Evolutionary conservation across 768 basidiomycete species (phyloP), one percentile per base, ranked within the genome.

Genomic region (Mycena vulgaris): DNA sequence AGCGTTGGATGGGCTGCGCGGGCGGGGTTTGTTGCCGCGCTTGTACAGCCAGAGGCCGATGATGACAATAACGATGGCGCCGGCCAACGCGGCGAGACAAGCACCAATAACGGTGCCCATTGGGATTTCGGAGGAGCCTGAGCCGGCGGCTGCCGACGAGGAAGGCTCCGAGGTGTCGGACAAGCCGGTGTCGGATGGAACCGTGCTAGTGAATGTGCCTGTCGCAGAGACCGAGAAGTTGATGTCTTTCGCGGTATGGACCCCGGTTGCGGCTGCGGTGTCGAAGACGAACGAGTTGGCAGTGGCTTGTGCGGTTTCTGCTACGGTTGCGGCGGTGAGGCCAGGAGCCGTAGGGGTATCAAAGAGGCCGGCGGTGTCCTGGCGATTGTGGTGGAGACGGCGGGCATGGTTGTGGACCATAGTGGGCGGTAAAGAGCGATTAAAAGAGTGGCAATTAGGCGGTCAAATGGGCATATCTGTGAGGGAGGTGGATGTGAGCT

Each of bases 21-120:
- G 80, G 72, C 79, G 83, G 11, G 83, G 83, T 58, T 77, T 80
- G 25, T 82, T 79, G 62, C 86, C 87, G 25, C 89, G 87, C 55
- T 81, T 84, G 78, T 89, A 90, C 65, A 89, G 84, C 82, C 86
- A 88, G 48, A 91, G 64, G 47, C 80, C 87, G 60, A 91, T 79
- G 13, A 89, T 72, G 47, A 88, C 83, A 55, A 93, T 78, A 25
- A 87, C 78, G 35, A 85, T 75, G 33, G 86, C 83, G 51, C 90
- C 87, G 42, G 86, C 86, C 73, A 92, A 85, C 28, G 90, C 89
- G 5, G 87, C 92, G 1, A 92, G 81, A 70, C 92, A 93, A 25
- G 86, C 85, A 5, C 87, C 92, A 37, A 93, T 82, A 37, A 92
- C 91, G 7, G 89, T 87, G 66, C 85, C 82, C 66, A 87, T 73